Evolutionary conservation across 495 filamentous ascomycete genomes (phyloP), one percentile per base, ranked within the genome.

Genomic region (Penicillium daleae): DNA sequence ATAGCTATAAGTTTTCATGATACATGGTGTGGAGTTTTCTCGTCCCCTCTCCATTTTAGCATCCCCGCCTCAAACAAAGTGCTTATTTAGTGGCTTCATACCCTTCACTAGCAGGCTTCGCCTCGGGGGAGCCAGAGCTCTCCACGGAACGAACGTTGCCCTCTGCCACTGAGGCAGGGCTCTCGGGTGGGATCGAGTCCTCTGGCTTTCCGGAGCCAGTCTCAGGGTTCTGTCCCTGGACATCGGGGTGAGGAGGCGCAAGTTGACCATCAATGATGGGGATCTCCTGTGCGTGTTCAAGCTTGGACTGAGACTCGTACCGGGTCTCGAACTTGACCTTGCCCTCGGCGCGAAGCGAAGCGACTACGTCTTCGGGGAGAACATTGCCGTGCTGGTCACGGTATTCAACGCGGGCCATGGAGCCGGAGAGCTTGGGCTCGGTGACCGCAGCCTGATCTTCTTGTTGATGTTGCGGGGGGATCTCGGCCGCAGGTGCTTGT

Each of bases 301-400:
- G 62, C 48, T 91, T 87, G 19, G 93, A 96, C 58, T 90, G 84
- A 10, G 93, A 96, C 79, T 97, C 94, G 70, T 97, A 97, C 57
- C 89, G 87, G 8, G 95, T 99, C 74, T 94, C 88, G 77, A 98
- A 97, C 62, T 90, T 90, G 27, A 98, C 93, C 77, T 97, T 94
- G 67, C 94, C 95, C 60, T 83, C 80, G 42, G 76, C 73, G 68
- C 90, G 83, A 27, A 99, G 85, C 1, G 86, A 88, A 66, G 89
- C 86, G 48, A 99, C 94, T 63, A 97, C 86, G 67, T 90, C 87
- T 62, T 90, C 87, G 66, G 94, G 81, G 22, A 99, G 82, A 42
- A 98, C 68, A 67, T 97, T 97, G 54, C 95, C 95, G 64, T 96
- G 80, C 71, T 98, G 92, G 71, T 99, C 95, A 46, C 95, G 88